Evolutionary conservation across 1,139 yeast genomes (phyloP).

Genomic region (Yamadazyma atmosphaerica): DNA sequence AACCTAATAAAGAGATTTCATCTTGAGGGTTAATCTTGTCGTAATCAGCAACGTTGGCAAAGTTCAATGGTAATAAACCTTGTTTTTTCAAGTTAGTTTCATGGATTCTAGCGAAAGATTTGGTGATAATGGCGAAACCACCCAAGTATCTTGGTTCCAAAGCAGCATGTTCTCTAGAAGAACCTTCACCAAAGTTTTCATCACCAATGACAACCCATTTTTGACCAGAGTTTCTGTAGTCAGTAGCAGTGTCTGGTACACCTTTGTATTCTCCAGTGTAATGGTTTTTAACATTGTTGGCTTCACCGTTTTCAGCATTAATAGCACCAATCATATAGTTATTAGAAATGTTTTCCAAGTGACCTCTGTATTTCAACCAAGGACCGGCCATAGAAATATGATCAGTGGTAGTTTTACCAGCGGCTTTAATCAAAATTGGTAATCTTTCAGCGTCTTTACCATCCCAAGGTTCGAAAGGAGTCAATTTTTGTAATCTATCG

Average conservation of each 20-base stretch:
- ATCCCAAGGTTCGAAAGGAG: conserved; percentile 72
- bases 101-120: conserved; percentile 95
- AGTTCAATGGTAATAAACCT: conserved; percentile 86
- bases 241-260: conserved; percentile 95
- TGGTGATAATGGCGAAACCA: conserved; percentile 95
- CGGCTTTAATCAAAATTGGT: conserved; percentile 95
- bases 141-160: conserved; percentile 99
- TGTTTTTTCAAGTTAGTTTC: conserved; percentile 54
- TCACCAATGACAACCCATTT: conserved; percentile 99
- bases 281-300: conserved; percentile 86
- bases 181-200: conserved; percentile 99
- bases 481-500: conserved; percentile 53
- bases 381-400: conserved; percentile 99
- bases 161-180: conserved; percentile 99
- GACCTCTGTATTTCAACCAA: conserved; percentile 99
- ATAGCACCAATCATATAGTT: conserved; percentile 99
- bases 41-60: conserved; percentile 83
- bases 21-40: conserved; percentile 92
- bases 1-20: conserved; percentile 84
- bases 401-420: conserved; percentile 98
- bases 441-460: conserved; percentile 88
- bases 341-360: conserved; percentile 96
- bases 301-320: conserved; percentile 95
- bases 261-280: conserved; percentile 91
- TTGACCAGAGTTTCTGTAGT: conserved; percentile 89